Evolutionary conservation across 163 green algal genomes (phyloP).

Genomic region (Prototheca stagnorum): DNA sequence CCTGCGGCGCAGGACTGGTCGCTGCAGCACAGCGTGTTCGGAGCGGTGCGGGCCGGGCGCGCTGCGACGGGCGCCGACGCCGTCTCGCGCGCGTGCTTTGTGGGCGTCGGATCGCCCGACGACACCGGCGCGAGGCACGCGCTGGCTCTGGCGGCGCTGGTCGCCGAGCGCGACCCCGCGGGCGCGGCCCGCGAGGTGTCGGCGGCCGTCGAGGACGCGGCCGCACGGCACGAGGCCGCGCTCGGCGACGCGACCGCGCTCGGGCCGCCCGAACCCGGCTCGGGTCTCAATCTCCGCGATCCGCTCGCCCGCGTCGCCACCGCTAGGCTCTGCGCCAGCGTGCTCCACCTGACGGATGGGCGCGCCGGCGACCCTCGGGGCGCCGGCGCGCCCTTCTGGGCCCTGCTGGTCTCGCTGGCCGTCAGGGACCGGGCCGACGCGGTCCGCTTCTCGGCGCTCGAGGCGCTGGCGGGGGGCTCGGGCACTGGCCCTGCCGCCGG

Average conservation of each 20-base stretch:
- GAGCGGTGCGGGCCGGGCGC: conserved; percentile 4
- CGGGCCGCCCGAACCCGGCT: background rate
- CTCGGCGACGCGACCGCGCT: background rate
- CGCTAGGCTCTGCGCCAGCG: conserved; percentile 36
- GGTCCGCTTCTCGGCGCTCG: conserved; percentile 37
- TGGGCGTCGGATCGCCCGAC: conserved; percentile 31
- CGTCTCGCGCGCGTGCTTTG: conserved; percentile 7
- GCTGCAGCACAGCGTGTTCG: conserved; percentile 23
- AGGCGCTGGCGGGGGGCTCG: conserved; percentile 44
- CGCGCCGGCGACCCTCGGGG: conserved; percentile 20
- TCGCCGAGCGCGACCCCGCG: conserved; percentile 13
- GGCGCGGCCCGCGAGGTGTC: conserved; percentile 14
- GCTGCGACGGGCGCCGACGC: conserved; percentile 2
- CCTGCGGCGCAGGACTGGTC: conserved; percentile 16
- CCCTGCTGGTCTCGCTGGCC: conserved; percentile 49
- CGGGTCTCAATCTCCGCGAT: conserved; percentile 42
- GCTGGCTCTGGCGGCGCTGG: conserved; percentile 39
- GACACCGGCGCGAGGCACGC: conserved; percentile 47
- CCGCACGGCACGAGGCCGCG: conserved; percentile 13
- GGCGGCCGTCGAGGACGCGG: conserved; percentile 16
- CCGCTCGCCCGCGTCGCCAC: conserved; percentile 52
- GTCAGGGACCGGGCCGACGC: conserved; percentile 41
- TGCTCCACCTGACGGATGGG: conserved; percentile 41
- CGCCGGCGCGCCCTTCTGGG: conserved; percentile 42
- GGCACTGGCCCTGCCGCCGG: conserved; percentile 3